Evolutionary conservation across 1,284 basidiomycete genomes (phyloP).

Genomic region (Dichomitus squalens): DNA sequence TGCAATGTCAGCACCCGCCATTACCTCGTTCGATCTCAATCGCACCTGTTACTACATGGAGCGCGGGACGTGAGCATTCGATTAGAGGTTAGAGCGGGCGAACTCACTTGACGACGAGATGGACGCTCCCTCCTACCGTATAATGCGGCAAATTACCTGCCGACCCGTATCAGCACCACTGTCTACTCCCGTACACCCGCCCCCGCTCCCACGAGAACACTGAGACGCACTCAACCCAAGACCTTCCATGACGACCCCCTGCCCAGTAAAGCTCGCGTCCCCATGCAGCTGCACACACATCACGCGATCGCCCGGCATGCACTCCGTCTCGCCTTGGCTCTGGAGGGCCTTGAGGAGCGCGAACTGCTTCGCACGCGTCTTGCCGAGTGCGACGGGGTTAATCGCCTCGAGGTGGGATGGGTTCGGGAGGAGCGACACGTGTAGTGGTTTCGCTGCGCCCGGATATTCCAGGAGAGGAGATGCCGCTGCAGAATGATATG

Average conservation of each 20-base stretch:
- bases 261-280: constrained; percentile 88
- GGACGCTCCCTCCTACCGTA: constrained; percentile 86
- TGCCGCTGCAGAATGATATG: constrained; percentile 43
- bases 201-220: neutral
- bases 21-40: neutral
- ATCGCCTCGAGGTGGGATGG: constrained; percentile 90
- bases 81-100: neutral
- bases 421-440: constrained; percentile 83
- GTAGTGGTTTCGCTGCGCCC: constrained; percentile 51
- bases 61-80: neutral
- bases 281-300: constrained; percentile 91
- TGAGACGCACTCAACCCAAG: constrained; percentile 71
- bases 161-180: neutral
- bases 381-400: constrained; percentile 84
- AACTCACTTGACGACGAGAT: constrained; percentile 87
- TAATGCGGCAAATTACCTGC: constrained; percentile 84
- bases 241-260: constrained; percentile 89
- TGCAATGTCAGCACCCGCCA: neutral
- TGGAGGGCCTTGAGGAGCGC: constrained; percentile 66
- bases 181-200: no score
- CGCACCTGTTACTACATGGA: constrained; percentile 52
- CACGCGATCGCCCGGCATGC: constrained; percentile 81
- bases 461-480: constrained; percentile 64
- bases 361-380: constrained; percentile 92
- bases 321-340: constrained; percentile 48